Conservation (phyloP, 192 early-diverging fungal genomes). For the Podila epigama region DNA sequence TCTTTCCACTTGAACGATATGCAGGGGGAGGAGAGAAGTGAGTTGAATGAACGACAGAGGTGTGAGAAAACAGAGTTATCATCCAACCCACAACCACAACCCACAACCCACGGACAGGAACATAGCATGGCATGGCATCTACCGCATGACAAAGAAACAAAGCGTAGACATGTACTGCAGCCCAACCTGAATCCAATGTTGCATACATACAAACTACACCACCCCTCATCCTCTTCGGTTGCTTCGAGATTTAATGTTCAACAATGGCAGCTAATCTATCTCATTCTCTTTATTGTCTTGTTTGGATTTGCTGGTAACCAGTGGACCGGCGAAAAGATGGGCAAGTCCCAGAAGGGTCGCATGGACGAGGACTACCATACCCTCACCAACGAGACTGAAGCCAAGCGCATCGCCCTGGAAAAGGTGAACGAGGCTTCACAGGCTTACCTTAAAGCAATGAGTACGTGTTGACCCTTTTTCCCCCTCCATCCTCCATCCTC, state of each 20-base stretch:
- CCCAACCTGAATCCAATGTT: too few species aligned
- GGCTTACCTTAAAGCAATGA: slow-evolving; percentile 47
- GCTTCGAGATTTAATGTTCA: too few species aligned
- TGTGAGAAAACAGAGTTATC: neutral
- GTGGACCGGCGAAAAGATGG: slow-evolving; percentile 50
- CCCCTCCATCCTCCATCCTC: neutral
- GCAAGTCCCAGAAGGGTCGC: slow-evolving; percentile 37
- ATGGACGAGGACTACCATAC: slow-evolving; percentile 48
- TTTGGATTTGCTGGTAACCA: too few species aligned
- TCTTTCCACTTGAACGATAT: neutral
- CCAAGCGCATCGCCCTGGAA: slow-evolving; percentile 43
- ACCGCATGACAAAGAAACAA: too few species aligned
- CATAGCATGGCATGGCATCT: neutral
- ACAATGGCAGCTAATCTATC: too few species aligned
- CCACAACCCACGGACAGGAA: neutral
- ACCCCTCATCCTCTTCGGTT: too few species aligned
- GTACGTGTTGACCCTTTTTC: slow-evolving; percentile 12
- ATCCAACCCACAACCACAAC: neutral
- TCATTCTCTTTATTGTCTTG: neutral
- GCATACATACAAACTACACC: too few species aligned
- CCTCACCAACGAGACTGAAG: slow-evolving; percentile 37
- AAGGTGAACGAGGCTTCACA: slow-evolving; percentile 39
- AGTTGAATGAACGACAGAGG: too few species aligned
- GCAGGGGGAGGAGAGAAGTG: neutral
- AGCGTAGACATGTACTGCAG: too few species aligned